phyloP scores from a whole-genome alignment of 2,329 filamentous ascomycete genomes.

The Byssoonygena ceratinophila region DNA sequence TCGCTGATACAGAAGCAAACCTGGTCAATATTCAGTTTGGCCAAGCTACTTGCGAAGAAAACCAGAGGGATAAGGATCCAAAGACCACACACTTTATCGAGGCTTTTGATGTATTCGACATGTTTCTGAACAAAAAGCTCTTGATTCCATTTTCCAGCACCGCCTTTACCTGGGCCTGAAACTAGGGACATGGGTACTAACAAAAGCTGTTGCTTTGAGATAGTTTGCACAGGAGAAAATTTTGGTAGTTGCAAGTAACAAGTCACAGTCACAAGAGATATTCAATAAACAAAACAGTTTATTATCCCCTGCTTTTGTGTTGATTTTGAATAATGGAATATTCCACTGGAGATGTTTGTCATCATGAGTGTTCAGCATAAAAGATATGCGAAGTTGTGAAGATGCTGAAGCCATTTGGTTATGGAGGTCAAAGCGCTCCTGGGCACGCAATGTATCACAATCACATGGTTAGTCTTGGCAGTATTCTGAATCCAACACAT shows the following conservation, averaged over 20 bases:
- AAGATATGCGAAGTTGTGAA: too few species aligned
- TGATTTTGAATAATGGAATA: too few species aligned
- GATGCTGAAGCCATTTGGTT: too few species aligned
- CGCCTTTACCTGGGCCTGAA: constrained; percentile 49
- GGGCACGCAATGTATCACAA: too few species aligned
- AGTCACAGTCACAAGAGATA: too few species aligned
- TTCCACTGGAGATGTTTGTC: too few species aligned
- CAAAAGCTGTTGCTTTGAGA: not conserved
- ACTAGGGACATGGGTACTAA: constrained; percentile 45
- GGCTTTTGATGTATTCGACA: constrained; percentile 82
- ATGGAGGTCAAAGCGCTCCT: too few species aligned
- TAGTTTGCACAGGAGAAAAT: not conserved
- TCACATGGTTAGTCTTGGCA: not conserved
- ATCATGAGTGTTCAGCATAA: too few species aligned
- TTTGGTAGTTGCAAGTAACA: not conserved
- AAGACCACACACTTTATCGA: constrained; percentile 59
- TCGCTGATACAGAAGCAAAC: constrained; percentile 40
- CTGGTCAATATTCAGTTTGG: constrained; percentile 19
- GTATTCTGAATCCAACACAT: not conserved
- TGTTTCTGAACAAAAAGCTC: constrained; percentile 55
- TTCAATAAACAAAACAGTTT: not conserved
- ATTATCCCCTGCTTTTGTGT: too few species aligned
- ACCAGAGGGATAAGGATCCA: constrained; percentile 17
- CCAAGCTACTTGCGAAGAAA: constrained; percentile 11
- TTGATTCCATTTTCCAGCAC: constrained; percentile 33